phyloP scores from a whole-genome alignment of 148 eudicot genomes.

The Chenopodium berlandieri region DNA sequence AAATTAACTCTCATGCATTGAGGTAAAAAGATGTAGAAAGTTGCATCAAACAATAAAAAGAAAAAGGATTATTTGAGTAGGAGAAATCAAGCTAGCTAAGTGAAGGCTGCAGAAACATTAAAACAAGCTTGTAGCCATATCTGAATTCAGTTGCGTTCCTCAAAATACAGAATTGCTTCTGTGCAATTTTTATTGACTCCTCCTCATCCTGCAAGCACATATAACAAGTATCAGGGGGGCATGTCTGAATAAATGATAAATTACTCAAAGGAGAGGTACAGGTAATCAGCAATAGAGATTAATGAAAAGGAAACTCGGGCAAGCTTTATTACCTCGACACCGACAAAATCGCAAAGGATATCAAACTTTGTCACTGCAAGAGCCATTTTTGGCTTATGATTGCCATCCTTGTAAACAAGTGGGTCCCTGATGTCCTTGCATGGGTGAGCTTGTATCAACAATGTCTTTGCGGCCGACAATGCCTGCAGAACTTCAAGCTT shows the following conservation, averaged over 20 bases:
- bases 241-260: not conserved
- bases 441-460: conserved; percentile 1
- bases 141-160: conserved; percentile 67
- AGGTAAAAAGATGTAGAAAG: not conserved
- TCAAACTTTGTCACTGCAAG: conserved; percentile 79
- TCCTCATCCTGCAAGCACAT: conserved; percentile 71
- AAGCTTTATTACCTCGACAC: conserved; percentile 47
- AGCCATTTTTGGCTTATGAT: conserved; percentile 97
- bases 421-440: conserved; percentile 62
- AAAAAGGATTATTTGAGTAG: not conserved
- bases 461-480: too few relatives aligned
- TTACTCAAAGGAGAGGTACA: too few relatives aligned
- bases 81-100: conserved; percentile 9
- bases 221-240: not conserved
- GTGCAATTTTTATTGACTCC: conserved; percentile 72
- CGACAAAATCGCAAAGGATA: conserved; percentile 76
- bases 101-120: conserved; percentile 41
- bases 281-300: not conserved
- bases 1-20: not conserved
- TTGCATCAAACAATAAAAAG: not conserved
- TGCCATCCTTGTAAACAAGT: conserved; percentile 58
- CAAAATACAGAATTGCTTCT: conserved; percentile 65
- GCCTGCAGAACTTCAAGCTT: too few relatives aligned
- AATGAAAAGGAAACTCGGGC: not conserved
- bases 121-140: conserved; percentile 95